These are phyloP conservation scores for Mycena pura DNA, from an alignment of 768 basidiomycete genomes.

Conservation along the genomic window DNA sequence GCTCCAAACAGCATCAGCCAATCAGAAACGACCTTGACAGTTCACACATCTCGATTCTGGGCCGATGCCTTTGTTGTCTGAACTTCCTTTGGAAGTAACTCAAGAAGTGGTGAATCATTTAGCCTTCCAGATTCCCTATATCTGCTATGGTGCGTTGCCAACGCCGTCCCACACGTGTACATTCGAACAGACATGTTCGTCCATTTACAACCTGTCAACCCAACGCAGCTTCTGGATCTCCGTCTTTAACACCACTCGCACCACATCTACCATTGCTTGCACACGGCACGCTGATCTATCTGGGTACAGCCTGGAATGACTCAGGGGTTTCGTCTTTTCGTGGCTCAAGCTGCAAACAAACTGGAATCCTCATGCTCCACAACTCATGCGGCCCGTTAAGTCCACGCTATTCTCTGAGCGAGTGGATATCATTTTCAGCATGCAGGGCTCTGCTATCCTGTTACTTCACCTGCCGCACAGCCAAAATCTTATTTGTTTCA, in stretches of 20 bases:
- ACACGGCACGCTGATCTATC: conserved; percentile 10
- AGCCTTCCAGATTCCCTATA: conserved; percentile 11
- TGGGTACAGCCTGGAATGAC: conserved; percentile 1
- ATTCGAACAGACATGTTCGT: conserved; percentile 10
- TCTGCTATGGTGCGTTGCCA: conserved; percentile 4
- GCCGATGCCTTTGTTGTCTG: too few relatives aligned
- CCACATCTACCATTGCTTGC: conserved; percentile 1
- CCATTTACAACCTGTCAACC: background rate
- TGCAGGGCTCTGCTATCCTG: conserved; percentile 20
- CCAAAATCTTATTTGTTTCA: conserved; percentile 7
- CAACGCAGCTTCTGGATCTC: conserved; percentile 19
- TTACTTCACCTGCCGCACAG: conserved; percentile 5
- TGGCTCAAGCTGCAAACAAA: conserved; percentile 10
- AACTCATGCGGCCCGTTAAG: background rate
- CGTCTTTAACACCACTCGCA: conserved; percentile 6
- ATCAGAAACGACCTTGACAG: too few relatives aligned
- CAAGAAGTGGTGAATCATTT: too few relatives aligned
- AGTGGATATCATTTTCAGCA: conserved; percentile 1
- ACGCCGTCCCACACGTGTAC: background rate
- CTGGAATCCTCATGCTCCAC: conserved; percentile 8
- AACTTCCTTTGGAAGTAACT: too few relatives aligned
- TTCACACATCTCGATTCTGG: too few relatives aligned
- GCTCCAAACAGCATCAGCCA: too few relatives aligned
- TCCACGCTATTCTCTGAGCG: background rate
- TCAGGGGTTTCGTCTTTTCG: conserved; percentile 4